These are phyloP conservation scores for Globisporangium takayamanum DNA, from an alignment of 352 stramenopile species.

Conservation along the genomic window DNA sequence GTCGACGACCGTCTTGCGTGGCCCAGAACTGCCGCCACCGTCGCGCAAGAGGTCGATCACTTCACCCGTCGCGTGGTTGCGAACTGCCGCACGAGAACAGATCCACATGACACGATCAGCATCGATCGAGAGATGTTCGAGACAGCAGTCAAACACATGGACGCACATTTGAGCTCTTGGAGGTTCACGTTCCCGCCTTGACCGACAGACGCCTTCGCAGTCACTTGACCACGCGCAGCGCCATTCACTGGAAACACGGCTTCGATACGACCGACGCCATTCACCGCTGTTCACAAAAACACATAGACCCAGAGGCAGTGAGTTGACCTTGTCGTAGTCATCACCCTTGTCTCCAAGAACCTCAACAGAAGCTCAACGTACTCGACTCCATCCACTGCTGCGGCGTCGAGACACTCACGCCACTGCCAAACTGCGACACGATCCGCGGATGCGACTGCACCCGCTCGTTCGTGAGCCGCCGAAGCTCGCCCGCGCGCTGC, in stretches of 20 bases:
- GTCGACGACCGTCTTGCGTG: constrained; percentile 57
- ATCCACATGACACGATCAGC: constrained; percentile 2
- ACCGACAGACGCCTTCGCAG: constrained; percentile 45
- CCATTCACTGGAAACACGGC: constrained; percentile 55
- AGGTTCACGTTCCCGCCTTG: constrained; percentile 33
- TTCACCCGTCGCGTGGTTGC: constrained; percentile 45
- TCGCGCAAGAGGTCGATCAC: constrained; percentile 64
- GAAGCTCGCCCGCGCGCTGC: constrained; percentile 48
- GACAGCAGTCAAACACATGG: neutral
- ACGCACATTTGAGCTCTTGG: constrained; percentile 62
- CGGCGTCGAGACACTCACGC: constrained; percentile 45
- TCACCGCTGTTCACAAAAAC: constrained; percentile 37
- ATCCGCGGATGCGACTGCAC: constrained; percentile 47
- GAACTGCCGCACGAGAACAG: constrained; percentile 26
- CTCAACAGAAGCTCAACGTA: constrained; percentile 19
- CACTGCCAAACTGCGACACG: constrained; percentile 35
- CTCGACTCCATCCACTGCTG: constrained; percentile 73
- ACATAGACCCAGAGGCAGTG: neutral
- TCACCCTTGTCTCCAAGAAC: neutral
- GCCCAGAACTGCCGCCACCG: constrained; percentile 15
- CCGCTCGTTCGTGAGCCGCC: constrained; percentile 42
- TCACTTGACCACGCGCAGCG: constrained; percentile 33
- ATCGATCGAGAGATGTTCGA: neutral
- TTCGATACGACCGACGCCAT: constrained; percentile 54
- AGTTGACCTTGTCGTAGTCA: neutral